phyloP scores from a whole-genome alignment of 192 early-diverging fungal species.

The Helicostylum pulchrum region DNA sequence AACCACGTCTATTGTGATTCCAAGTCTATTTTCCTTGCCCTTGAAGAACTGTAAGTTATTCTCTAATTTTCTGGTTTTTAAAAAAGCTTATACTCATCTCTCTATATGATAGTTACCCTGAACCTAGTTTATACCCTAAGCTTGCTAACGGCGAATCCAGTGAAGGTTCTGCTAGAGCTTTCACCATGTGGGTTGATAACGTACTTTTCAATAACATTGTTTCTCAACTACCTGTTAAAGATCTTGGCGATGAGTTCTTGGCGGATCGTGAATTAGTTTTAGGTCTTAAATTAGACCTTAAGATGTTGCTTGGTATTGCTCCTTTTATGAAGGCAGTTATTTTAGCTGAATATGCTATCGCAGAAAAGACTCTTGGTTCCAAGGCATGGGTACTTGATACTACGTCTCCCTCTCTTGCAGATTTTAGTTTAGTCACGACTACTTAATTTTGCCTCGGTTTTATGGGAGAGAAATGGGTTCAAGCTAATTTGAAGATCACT shows the following conservation, averaged over 20 bases:
- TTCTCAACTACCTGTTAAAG: background rate
- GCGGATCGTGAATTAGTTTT: background rate
- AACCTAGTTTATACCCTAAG: constrained; percentile 20
- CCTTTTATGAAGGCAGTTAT: background rate
- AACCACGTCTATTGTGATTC: constrained; percentile 30
- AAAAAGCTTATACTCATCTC: background rate
- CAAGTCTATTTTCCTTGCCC: constrained; percentile 18
- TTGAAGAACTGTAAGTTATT: constrained; percentile 16
- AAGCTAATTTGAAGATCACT: no score
- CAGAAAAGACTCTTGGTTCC: background rate
- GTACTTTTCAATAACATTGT: background rate
- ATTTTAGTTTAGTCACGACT: constrained; percentile 18
- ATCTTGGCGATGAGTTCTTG: background rate
- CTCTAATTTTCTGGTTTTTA: background rate
- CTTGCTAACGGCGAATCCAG: background rate
- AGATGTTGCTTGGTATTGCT: background rate
- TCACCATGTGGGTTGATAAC: constrained; percentile 1
- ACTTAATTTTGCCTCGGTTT: no score
- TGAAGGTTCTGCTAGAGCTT: background rate
- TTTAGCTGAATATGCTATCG: constrained; percentile 8
- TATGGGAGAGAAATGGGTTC: no score
- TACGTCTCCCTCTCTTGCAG: background rate
- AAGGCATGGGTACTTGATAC: constrained; percentile 23
- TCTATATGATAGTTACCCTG: constrained; percentile 13
- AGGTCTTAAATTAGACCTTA: background rate